Conservation (phyloP, 2,329 filamentous ascomycete species). For the Monilinia fructicola region DNA sequence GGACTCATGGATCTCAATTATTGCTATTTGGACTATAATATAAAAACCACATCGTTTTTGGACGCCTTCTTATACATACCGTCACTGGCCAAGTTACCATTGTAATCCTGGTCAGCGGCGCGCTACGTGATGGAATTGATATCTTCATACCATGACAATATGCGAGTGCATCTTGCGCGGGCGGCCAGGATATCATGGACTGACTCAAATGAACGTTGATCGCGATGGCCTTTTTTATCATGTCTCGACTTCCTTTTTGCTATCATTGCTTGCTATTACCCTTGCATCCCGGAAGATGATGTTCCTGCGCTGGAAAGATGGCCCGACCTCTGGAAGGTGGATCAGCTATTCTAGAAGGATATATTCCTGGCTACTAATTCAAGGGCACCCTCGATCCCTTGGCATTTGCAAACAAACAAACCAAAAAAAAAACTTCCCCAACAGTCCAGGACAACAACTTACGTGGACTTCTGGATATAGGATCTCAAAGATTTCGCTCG, state of each 20-base stretch:
- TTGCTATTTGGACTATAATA: conserved; percentile 43
- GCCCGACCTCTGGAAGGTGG: conserved; percentile 37
- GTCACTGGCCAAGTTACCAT: conserved; percentile 34
- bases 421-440: conserved; percentile 7
- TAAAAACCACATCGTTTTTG: conserved; percentile 38
- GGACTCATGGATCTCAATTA: conserved; percentile 43
- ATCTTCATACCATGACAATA: conserved; percentile 34
- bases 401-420: conserved; percentile 32
- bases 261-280: conserved; percentile 35
- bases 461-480: conserved; percentile 79
- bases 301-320: conserved; percentile 34
- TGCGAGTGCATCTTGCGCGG: conserved; percentile 42
- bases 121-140: conserved; percentile 31
- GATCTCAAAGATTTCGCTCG: conserved; percentile 99
- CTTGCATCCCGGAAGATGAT: conserved; percentile 37
- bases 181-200: conserved; percentile 38
- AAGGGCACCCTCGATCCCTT: conserved; percentile 37
- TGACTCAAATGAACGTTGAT: conserved; percentile 30
- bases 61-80: conserved; percentile 38
- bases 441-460: conserved; percentile 58
- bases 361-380: conserved; percentile 36
- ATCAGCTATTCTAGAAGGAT: conserved; percentile 33
- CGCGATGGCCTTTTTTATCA: conserved; percentile 39
- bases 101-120: conserved; percentile 39
- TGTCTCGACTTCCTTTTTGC: conserved; percentile 39